Evolutionary conservation across 2,329 filamentous ascomycete species (phyloP).

Genomic region (Escovopsis sp.): DNA sequence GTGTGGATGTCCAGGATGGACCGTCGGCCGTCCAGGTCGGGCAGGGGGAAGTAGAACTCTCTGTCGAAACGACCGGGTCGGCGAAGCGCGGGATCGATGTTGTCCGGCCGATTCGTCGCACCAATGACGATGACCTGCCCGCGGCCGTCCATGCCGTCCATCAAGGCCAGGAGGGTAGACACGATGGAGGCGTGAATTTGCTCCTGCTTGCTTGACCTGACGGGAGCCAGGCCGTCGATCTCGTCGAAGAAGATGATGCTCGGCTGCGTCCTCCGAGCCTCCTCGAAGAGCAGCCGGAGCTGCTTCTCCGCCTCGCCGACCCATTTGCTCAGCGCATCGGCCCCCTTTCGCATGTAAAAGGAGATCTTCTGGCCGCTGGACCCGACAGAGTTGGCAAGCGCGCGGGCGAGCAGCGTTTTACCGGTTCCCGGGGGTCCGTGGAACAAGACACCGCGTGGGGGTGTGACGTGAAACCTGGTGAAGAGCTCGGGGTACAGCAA

Average conservation of each 20-base stretch:
- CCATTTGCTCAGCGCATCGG: constrained; percentile 96
- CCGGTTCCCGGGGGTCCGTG: constrained; percentile 94
- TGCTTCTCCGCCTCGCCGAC: constrained; percentile 96
- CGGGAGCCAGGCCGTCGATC: constrained; percentile 90
- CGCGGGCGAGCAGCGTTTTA: constrained; percentile 91
- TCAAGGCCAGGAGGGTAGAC: constrained; percentile 79
- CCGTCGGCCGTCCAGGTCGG: constrained; percentile 63
- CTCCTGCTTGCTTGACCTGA: constrained; percentile 94
- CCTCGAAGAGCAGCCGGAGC: constrained; percentile 82
- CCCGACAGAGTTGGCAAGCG: constrained; percentile 80
- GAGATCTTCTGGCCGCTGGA: constrained; percentile 87
- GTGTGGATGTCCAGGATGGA: constrained; percentile 93
- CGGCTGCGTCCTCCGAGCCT: constrained; percentile 86
- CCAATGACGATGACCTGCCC: constrained; percentile 98
- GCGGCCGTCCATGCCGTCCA: constrained; percentile 97
- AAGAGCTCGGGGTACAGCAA: constrained; percentile 93
- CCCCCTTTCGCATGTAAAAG: constrained; percentile 98
- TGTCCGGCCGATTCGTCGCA: constrained; percentile 94
- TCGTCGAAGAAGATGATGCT: constrained; percentile 99
- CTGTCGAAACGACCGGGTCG: constrained; percentile 89
- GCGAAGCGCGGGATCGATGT: constrained; percentile 88
- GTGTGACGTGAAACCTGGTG: constrained; percentile 78
- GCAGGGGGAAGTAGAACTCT: constrained; percentile 95
- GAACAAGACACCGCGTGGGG: constrained; percentile 87
- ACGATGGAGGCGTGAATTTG: constrained; percentile 98